Evolutionary conservation across 495 filamentous ascomycete species (phyloP), one percentile per base, ranked within the genome.

Genomic region (Penicillium atrosanguineum): DNA sequence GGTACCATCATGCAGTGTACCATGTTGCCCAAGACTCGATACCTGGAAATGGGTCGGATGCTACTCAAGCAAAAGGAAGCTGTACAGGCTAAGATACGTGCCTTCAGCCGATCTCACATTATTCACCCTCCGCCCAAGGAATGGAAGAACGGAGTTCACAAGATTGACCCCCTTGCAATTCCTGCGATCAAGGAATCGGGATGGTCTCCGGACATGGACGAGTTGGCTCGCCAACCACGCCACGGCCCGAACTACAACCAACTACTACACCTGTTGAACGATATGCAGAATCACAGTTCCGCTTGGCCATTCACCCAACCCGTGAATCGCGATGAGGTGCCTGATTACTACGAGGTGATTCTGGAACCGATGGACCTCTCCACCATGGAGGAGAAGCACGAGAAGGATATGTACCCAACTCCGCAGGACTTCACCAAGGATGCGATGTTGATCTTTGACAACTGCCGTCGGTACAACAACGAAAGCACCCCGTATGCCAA

Each of bases 1-100:
- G 94, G 94, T 40, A 98, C 94, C 0, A 96, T 98, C 58, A 98
- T 98, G 94, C 94, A 98, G 72, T 98, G 94, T 69, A 88, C 87
- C 43, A 97, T 98, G 94, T 80, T 98, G 25, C 94, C 94, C 3
- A 87, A 84, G 54, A 92, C 97, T 49, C 89, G 95, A 48, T 98
- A 97, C 69, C 84, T 98, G 1, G 94, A 98, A 70, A 79, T 83
- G 64, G 86, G 88, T n/a, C 87, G 91, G 50, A 96, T 97, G 94
- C 81, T 98, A 2, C 79, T 95, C 38, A 97, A 97, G 71, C 95
- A 97, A 65, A 98, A 97, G 67, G 94, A 96, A 65, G 84, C 85
- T 31, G 91, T 97, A 9, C 83, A 89, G 62, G 91, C 91, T 49
- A 98, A 97, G 74, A 97, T 97, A 52, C 86, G 92, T 20, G 89